Base-by-base conservation (phyloP, 1,284 basidiomycete genomes). In the Veloboletus limbatus region DNA sequence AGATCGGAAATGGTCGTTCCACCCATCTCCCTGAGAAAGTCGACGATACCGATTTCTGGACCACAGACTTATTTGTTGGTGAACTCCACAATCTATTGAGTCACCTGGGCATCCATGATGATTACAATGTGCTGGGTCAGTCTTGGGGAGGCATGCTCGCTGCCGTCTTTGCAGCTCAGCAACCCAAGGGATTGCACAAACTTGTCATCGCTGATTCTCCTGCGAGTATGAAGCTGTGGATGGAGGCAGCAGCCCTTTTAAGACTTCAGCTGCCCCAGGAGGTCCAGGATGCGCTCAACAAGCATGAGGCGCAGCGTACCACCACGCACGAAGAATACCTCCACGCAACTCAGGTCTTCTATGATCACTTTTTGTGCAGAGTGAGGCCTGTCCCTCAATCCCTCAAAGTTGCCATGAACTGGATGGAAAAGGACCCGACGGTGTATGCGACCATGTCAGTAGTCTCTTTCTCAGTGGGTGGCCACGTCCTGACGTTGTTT, bases 101-200 rank as follows among this genome's bases (percentile, higher is more conserved):
- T 8, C 61, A 72, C 48, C 58, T 77, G 31, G 64, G 54, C 3
- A 69, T 77, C 47, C 54, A 58, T 5, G 62, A 57, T 18, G 54
- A 65, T 24, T 78, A 68, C 43, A 60, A 69, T 40, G 27, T 79
- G 3, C 43, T 72, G 0, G 77, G 76, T 2, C 73, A 79, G 30
- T 76, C 75, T 8, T 78, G 77, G 76, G 76, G 75, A 16, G 75
- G 73, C 2, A 75, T 77, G 69, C 66, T 79, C 3, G 73, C 55
- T 10, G 54, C 69, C 2, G 56, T 57, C 7, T 69, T 71, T 41
- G 73, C 70, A 11, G 57, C 57, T 4, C 60, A 55, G 21, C 66
- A 68, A 14, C 75, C 74, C 1, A 53, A 48, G 8, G 76, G 75
- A 2, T 51, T 78, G 25, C 65, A 66, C 47, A 67, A 66, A 24